Evolutionary conservation across 2,329 filamentous ascomycete species (phyloP), one percentile per base, ranked within the genome.

Genomic region (Penicillium rolfsii): DNA sequence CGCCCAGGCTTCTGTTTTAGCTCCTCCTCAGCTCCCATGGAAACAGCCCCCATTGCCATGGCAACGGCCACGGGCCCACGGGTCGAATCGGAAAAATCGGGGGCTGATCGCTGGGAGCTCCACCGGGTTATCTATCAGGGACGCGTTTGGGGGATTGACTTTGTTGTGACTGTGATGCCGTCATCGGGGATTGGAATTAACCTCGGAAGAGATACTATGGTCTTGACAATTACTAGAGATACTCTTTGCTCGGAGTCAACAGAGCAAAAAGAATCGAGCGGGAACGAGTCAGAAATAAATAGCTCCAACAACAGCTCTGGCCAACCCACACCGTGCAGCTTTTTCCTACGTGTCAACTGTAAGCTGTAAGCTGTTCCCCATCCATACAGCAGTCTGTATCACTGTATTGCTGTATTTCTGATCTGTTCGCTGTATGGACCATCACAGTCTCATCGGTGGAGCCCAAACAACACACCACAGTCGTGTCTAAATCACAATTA

Each of bases 61-160:
- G 62, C 64, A 65, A 65, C 64, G 46, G 46, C 50, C 55, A 45
- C 45, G 46, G 33, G 22, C 46, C 24, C 41, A 19, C 59, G 64
- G 64, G 64, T 58, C 62, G 59, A 64, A 64, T 65, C 63, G 64
- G 64, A 64, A 52, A 64, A 52, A 64, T 62, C 58, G 55, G 53
- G 63, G 63, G 38, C 38, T 54, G 57, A 59, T 59, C 62, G 33
- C 60, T 57, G 61, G 26, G 26, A n/a, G 38, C 36, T 43, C 52
- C 52, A 43, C 52, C n/a, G 45, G 9, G 35, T 28, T 28, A 48
- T 48, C 14, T 28, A 28, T 7, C 35, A 36, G 35, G 35, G 35
- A 30, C 43, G 22, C 43, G 43, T 16, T 19, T 22, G 19, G 43
- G 12, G 5, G 7, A 8, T 33, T 33, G 30, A 30, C 28, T 26